Percentiles rank a stretch among this genome's conserved stretches.
These are phyloP conservation scores for Setomelanomma holmii DNA, from an alignment of 2,329 filamentous ascomycete genomes.

Conservation along the genomic window DNA sequence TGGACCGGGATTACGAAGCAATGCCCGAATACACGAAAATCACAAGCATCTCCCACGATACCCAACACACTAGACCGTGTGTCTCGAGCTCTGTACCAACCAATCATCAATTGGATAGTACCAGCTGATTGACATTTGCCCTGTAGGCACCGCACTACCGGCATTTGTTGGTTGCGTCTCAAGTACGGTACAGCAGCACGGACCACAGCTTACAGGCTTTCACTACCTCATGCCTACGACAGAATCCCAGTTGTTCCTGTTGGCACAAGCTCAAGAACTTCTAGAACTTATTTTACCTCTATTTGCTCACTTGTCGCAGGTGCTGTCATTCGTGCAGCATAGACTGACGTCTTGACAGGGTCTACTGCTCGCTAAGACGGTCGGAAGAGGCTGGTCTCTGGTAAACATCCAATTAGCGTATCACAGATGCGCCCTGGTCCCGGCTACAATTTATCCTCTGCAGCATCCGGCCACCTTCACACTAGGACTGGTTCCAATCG, in stretches of 20 bases:
- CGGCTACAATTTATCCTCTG: slow-evolving; percentile 39
- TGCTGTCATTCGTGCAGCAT: slow-evolving; percentile 13
- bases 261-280: slow-evolving; percentile 5
- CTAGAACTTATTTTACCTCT: slow-evolving; percentile 4
- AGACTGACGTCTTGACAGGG: slow-evolving; percentile 14
- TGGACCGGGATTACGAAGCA: too few relatives aligned
- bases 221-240: too few relatives aligned
- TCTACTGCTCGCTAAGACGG: slow-evolving; percentile 25
- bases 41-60: background rate
- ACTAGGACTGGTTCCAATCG: slow-evolving; percentile 33
- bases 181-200: too few relatives aligned
- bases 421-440: slow-evolving; percentile 21
- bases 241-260: background rate
- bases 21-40: too few relatives aligned
- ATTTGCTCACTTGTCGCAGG: slow-evolving; percentile 1
- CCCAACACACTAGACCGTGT: background rate
- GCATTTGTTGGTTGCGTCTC: background rate
- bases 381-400: slow-evolving; percentile 18
- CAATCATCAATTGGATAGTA: slow-evolving; percentile 6
- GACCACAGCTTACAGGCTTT: too few relatives aligned
- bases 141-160: slow-evolving; percentile 28
- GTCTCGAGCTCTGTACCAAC: background rate
- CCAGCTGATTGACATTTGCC: slow-evolving; percentile 32
- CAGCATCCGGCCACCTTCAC: slow-evolving; percentile 30
- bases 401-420: slow-evolving; percentile 29